Base-by-base conservation (phyloP, 1,284 basidiomycete species). In the Ceratobasidium sp. region DNA sequence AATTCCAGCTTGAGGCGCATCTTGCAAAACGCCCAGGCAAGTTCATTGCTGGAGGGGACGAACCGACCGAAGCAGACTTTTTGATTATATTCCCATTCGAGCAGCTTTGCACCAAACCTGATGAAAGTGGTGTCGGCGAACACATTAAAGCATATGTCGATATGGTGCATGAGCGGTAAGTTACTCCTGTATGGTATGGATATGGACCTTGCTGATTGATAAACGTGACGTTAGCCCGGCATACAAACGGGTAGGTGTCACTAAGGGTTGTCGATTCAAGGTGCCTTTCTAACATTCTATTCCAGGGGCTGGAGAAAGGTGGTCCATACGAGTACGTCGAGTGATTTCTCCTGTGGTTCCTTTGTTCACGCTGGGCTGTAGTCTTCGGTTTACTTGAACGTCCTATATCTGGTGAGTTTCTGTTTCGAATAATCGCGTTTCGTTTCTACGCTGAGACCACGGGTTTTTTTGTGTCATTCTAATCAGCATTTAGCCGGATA, bases 11-110 rank as follows among this genome's bases (percentile, higher is more conserved):
- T 57, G 86, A 87, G 73, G 76, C 74, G 1, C 84, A 84, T 64
- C 81, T 87, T 17, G 78, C 77, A 9, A 84, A 81, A 77, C 79
- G 77, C 46, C 71, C 78, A 17, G 80, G 81, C 13, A 81, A 82
- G 40, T 85, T 83, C 81, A 82, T 86, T 56, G 85, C 84, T 8
- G 85, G 84, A 9, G 85, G 84, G 22, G 79, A 81, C 17, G 81
- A 82, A 59, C 85, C 85, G 32, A 86, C 85, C 15, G 76, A 83
- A 40, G 84, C 85, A 34, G 85, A 86, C 78, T 86, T 82, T 79
- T 82, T 84, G 82, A 85, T 86, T 83, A 77, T 81, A 11, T 85
- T 85, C 76, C 78, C 82, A 19, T 77, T 85, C 40, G 85, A 85
- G 76, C 76, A 40, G 46, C 13, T 80, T 76, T 52, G 62, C 74